Conservation (phyloP, 768 basidiomycete species). For the Rhizopogon sp. region DNA sequence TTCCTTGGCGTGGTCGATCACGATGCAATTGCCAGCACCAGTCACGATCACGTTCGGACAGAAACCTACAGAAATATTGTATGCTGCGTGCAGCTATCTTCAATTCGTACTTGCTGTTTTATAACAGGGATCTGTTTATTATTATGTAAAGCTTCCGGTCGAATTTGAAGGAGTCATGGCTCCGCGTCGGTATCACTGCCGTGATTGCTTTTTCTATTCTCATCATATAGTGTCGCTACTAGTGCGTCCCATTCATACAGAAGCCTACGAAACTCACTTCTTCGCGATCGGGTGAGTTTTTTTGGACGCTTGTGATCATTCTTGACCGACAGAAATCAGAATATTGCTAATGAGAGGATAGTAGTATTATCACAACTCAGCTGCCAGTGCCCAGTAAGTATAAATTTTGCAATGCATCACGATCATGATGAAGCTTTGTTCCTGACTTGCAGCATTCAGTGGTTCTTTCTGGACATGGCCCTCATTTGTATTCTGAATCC, state of each 20-base stretch:
- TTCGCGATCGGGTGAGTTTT: constrained; percentile 33
- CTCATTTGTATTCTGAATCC: constrained; percentile 25
- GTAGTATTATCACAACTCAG: constrained; percentile 36
- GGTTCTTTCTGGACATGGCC: constrained; percentile 26
- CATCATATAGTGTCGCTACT: constrained; percentile 41
- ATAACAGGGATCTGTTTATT: not conserved
- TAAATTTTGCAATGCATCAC: not conserved
- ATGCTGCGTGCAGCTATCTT: too few species aligned
- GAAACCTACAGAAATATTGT: too few species aligned
- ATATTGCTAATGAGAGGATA: constrained; percentile 34
- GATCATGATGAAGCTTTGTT: too few species aligned
- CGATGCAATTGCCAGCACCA: too few species aligned
- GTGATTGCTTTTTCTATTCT: constrained; percentile 37
- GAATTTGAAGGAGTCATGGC: constrained; percentile 7
- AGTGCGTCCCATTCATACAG: constrained; percentile 41
- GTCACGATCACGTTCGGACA: too few species aligned
- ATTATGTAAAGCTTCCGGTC: not conserved
- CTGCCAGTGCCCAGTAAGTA: constrained; percentile 12
- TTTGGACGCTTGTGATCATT: too few species aligned
- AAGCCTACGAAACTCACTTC: constrained; percentile 47
- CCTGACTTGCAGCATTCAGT: constrained; percentile 6
- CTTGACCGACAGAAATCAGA: constrained; percentile 12
- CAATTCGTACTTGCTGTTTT: not conserved
- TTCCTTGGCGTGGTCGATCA: too few species aligned
- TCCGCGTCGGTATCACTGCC: constrained; percentile 33